Evolutionary conservation across 768 basidiomycete species (phyloP).

Genomic region (Clitopilus passeckerianus): DNA sequence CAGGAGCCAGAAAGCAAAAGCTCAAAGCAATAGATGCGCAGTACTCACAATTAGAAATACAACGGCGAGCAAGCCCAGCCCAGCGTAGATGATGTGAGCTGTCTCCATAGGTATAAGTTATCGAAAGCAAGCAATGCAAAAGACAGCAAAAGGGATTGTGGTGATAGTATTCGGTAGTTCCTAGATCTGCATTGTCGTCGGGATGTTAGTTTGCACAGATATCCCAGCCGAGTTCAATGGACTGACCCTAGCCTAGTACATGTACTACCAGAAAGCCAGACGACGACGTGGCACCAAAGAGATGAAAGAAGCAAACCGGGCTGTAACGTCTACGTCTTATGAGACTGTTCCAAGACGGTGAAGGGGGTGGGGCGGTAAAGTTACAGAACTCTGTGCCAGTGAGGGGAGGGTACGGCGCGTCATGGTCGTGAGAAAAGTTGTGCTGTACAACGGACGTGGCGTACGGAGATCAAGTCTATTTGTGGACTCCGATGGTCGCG

Average conservation of each 20-base stretch:
- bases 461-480: constrained; percentile 1
- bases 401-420: not conserved
- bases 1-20: too few relatives aligned
- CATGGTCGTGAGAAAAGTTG: not conserved
- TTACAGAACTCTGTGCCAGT: not conserved
- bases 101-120: constrained; percentile 18
- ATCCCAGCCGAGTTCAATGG: too few relatives aligned
- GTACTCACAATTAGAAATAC: constrained; percentile 33
- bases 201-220: not conserved
- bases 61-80: constrained; percentile 23
- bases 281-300: not conserved
- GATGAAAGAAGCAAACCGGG: not conserved
- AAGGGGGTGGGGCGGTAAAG: constrained; percentile 3
- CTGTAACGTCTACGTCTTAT: not conserved
- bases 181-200: not conserved
- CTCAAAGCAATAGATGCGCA: too few relatives aligned
- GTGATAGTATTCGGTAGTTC: not conserved
- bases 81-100: constrained; percentile 28
- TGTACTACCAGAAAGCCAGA: not conserved
- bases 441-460: constrained; percentile 3
- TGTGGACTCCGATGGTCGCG: not conserved
- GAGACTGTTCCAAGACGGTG: not conserved
- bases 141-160: not conserved
- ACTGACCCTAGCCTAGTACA: not conserved
- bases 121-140: not conserved